Evolutionary conservation across 768 basidiomycete genomes (phyloP), one percentile per base, ranked within the genome.

Genomic region (Xerocomus potaroensis): DNA sequence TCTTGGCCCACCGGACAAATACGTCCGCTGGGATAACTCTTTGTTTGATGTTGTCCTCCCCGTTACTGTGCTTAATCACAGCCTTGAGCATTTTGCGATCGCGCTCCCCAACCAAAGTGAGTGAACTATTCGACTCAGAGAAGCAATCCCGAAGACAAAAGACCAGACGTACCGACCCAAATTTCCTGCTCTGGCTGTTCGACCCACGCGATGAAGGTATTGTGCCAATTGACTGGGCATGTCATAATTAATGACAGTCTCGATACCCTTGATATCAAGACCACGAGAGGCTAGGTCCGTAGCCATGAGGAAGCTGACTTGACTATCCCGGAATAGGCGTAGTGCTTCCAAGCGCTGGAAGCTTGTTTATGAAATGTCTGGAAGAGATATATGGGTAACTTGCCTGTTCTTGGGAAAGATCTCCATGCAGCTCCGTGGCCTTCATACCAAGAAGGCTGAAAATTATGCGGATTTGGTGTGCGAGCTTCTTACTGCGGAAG

Each of bases 201-300:
- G 80, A 57, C 96, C 96, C 19, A 98, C 95, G 49, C 96, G 87
- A 65, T 99, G 96, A 26, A 97, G 78, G 68, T 99, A 99, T 58
- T 93, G 92, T 8, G 89, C 82, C 27, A 97, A 72, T 60, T 93
- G 88, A 16, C 80, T 78, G 9, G 96, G 96, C 95, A 98, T 96
- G 64, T 99, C 96, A 63, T 94, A 98, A 67, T 99, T 99, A 65
- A 99, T 93, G 51, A 99, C 91, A 3, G 92, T 93, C 62, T 98
- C 91, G 21, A 97, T 84, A 14, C 94, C 94, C 63, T 94, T 95
- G 73, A 99, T 96, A 69, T 98, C 95, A 23, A 99, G 76, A 67
- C 96, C 91, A 50, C 93, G 83, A 45, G 93, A 89, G 26, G 96
- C 96, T 29, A 99, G 72, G 64, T 98, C 96, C 1, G 96, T 99